phyloP scores from a whole-genome alignment of 2,329 filamentous ascomycete genomes.

The Aspergillus pseudoviridinutans region DNA sequence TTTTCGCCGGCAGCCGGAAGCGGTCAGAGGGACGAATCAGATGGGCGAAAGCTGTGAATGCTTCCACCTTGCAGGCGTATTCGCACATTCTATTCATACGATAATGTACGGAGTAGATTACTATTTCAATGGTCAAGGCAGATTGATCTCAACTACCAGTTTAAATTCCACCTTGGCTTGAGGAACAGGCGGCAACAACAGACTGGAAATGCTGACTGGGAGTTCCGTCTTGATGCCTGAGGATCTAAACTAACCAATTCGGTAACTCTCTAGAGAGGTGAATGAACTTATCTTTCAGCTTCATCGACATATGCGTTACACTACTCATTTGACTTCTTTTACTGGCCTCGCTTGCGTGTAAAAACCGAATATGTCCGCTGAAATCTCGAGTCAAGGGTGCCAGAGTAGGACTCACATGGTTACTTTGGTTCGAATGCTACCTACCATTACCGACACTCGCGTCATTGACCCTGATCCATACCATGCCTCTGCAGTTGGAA shows the following conservation, averaged over 20 bases:
- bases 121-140: not conserved
- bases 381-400: not conserved
- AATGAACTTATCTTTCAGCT: no score
- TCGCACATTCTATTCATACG: not conserved
- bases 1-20: constrained; percentile 18
- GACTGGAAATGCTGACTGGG: not conserved
- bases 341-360: no score
- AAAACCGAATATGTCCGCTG: not conserved
- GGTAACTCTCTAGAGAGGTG: no score
- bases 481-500: not conserved
- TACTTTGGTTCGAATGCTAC: constrained; percentile 12
- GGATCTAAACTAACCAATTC: not conserved
- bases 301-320: not conserved
- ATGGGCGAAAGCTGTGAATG: not conserved
- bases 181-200: not conserved
- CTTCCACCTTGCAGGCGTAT: not conserved
- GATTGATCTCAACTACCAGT: not conserved
- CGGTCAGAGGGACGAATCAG: not conserved
- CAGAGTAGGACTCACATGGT: constrained; percentile 1
- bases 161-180: not conserved
- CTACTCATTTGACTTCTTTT: no score
- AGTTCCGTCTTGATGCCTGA: constrained; percentile 1
- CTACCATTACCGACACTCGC: constrained; percentile 10
- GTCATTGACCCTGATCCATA: constrained; percentile 14
- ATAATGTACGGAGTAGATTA: not conserved